Evolutionary conservation across 2,329 filamentous ascomycete species (phyloP), one percentile per base, ranked within the genome.

Genomic region (Drechslerella coelobrocha): DNA sequence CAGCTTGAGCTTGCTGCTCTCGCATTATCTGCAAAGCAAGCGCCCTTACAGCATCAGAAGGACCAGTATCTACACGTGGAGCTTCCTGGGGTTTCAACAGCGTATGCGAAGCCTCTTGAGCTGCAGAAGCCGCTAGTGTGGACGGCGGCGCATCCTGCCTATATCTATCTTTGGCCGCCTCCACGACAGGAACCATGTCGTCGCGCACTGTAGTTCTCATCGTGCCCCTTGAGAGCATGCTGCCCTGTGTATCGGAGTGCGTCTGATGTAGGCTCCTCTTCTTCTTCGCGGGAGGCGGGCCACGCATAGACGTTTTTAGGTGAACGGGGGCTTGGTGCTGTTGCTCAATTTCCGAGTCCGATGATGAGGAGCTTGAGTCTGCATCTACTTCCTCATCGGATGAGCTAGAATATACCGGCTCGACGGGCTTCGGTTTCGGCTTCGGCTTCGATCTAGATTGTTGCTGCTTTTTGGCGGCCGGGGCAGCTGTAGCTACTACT

Each of bases 241-340:
- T 56, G 37, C 65, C 65, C 47, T 69, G 65, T n/a, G 52, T 69
- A 41, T 69, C 65, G 52, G 65, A 69, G 27, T 57, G 65, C 19
- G 63, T 68, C 41, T 69, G 65, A 4, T 26, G 52, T 2, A 50
- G 54, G n/a, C 23, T 57, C 57, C 54, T 69, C 47, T 62, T 69
- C 45, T 69, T 69, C 39, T 23, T 47, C 8, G 57, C 31, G 53
- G 14, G 57, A 19, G 45, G 65, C 29, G 43, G 29, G 17, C 27
- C 54, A 9, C 65, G 65, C 24, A 69, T 34, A 9, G 65, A 62
- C 19, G 62, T 69, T 27, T 62, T 69, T 26, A 69, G 57, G 6
- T 52, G 56, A 21, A 61, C n/a, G 2, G 53, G 23, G 2, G 34
- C 8, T 53, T 34, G 50, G n/a, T 45, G 14, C 19, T 14, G 37